phyloP scores from a whole-genome alignment of 768 basidiomycete species.

The Paxillus involutus region DNA sequence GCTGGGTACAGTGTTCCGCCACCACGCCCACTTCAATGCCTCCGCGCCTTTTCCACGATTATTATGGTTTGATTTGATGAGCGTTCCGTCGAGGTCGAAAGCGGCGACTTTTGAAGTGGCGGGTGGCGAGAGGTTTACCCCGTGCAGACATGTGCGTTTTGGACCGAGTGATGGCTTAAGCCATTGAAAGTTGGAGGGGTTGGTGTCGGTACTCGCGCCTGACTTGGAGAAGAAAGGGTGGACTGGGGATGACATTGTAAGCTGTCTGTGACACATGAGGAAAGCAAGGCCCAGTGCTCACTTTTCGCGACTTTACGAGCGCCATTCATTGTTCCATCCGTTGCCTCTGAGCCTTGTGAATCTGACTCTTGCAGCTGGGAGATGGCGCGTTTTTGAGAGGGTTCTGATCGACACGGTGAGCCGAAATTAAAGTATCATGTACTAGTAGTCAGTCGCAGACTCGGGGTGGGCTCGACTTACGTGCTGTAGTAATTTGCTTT shows the following conservation, averaged over 20 bases:
- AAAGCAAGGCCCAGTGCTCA: slow-evolving; percentile 9
- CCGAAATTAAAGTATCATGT: not conserved
- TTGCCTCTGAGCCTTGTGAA: slow-evolving; percentile 6
- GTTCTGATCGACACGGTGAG: slow-evolving; percentile 1
- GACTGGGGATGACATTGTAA: slow-evolving; percentile 20
- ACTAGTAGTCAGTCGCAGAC: not conserved
- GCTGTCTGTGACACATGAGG: not conserved
- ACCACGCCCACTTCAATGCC: slow-evolving; percentile 57
- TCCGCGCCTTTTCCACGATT: slow-evolving; percentile 34
- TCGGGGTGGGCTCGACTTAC: slow-evolving; percentile 13
- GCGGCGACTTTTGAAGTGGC: slow-evolving; percentile 62
- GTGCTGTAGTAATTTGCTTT: not conserved
- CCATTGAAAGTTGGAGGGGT: slow-evolving; percentile 26
- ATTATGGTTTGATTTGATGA: slow-evolving; percentile 54
- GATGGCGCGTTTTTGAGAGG: slow-evolving; percentile 17
- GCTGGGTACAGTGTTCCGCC: slow-evolving; percentile 60
- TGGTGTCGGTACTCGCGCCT: not conserved
- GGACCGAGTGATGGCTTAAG: slow-evolving; percentile 35
- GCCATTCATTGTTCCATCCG: slow-evolving; percentile 13
- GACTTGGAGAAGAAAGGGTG: slow-evolving; percentile 43
- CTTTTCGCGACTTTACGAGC: slow-evolving; percentile 26
- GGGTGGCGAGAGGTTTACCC: slow-evolving; percentile 30
- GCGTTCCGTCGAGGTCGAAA: slow-evolving; percentile 86
- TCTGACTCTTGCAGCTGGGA: slow-evolving; percentile 10
- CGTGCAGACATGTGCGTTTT: slow-evolving; percentile 37